Percentiles rank a stretch among this genome's conserved stretches.
Conservation (phyloP, 2,329 filamentous ascomycete genomes). For the Cordyceps farinosa region DNA sequence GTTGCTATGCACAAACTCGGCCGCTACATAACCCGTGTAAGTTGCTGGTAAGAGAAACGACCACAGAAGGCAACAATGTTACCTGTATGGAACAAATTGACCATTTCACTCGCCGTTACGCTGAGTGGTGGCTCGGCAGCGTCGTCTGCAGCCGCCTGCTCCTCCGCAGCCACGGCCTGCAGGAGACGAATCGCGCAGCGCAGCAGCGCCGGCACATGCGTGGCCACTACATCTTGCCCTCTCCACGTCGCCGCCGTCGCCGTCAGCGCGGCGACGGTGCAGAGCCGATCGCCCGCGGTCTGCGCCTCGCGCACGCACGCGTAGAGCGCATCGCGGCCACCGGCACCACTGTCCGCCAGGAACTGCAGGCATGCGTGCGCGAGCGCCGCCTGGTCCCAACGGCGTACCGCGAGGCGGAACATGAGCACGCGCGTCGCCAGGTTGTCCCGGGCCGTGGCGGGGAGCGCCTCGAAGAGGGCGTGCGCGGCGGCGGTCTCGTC, state of each 20-base stretch:
- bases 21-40: slow-evolving; percentile 2
- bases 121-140: slow-evolving; percentile 19
- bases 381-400: slow-evolving; percentile 52
- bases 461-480: slow-evolving; percentile 53
- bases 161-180: slow-evolving; percentile 34
- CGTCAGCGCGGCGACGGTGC: slow-evolving; percentile 44
- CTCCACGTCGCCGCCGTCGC: slow-evolving; percentile 29
- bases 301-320: slow-evolving; percentile 79
- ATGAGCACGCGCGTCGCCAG: slow-evolving; percentile 68
- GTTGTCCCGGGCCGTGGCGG: slow-evolving; percentile 54
- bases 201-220: slow-evolving; percentile 36
- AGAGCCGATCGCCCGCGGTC: slow-evolving; percentile 55
- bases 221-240: slow-evolving; percentile 19
- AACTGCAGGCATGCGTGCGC: slow-evolving; percentile 62
- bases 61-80: background rate
- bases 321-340: slow-evolving; percentile 65
- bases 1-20: background rate
- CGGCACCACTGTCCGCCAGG: slow-evolving; percentile 47
- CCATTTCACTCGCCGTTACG: background rate
- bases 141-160: background rate
- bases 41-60: background rate
- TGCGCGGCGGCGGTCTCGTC: slow-evolving; percentile 26
- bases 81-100: background rate
- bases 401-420: slow-evolving; percentile 67
- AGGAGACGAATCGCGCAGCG: slow-evolving; percentile 53